Conservation (phyloP, 2,329 filamentous ascomycete genomes). For the Fusarium ramigenum region DNA sequence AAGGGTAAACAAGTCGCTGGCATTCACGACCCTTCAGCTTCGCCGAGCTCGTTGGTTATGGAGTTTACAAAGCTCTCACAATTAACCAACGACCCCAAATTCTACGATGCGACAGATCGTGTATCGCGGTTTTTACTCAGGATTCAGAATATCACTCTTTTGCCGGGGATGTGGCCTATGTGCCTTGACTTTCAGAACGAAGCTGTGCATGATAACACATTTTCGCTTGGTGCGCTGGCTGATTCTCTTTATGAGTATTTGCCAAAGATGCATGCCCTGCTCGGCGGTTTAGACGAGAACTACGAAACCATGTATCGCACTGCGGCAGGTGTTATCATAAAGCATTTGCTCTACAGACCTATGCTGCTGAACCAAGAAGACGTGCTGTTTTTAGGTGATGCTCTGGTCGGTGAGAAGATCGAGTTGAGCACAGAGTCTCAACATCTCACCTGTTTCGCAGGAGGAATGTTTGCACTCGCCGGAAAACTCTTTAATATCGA, state of each 20-base stretch:
- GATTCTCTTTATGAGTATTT: conserved; percentile 71
- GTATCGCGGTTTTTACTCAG: conserved; percentile 76
- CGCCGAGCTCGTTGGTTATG: conserved; percentile 72
- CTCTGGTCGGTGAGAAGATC: conserved; percentile 39
- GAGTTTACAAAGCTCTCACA: conserved; percentile 81
- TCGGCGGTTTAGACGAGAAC: conserved; percentile 68
- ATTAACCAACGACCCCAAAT: conserved; percentile 75
- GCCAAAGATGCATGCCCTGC: conserved; percentile 70
- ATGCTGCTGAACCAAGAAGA: conserved; percentile 69
- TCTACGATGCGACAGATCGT: conserved; percentile 79
- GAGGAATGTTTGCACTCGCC: conserved; percentile 73
- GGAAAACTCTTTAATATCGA: conserved; percentile 65
- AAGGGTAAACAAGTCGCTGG: conserved; percentile 59
- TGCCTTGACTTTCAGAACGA: conserved; percentile 68
- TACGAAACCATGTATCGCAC: conserved; percentile 74
- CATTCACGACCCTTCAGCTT: conserved; percentile 58
- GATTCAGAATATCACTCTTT: conserved; percentile 72
- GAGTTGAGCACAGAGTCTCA: conserved; percentile 49
- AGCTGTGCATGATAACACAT: conserved; percentile 56
- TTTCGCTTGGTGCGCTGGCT: conserved; percentile 63
- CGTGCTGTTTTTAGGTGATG: conserved; percentile 59
- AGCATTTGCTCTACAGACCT: conserved; percentile 75
- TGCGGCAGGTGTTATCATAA: conserved; percentile 68
- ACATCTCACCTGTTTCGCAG: conserved; percentile 73
- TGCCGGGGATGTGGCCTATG: conserved; percentile 82